These are phyloP conservation scores for Syzygium grande DNA, from an alignment of 345 rosid genomes.

Conservation along the genomic window DNA sequence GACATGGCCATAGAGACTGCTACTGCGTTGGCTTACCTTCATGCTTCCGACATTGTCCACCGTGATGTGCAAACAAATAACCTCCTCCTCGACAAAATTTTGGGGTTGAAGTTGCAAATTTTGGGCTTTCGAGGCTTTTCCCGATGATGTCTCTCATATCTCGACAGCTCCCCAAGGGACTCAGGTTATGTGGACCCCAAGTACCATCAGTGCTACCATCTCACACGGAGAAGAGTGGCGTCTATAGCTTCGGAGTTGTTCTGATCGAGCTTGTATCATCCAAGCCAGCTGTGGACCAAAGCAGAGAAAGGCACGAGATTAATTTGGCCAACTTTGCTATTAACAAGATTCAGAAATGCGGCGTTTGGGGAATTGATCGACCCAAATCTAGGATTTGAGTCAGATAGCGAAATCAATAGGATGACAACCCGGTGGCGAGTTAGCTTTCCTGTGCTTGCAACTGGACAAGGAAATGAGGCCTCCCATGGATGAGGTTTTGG, in stretches of 20 bases:
- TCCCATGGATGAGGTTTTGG: slow-evolving; percentile 2
- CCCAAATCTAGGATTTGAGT: slow-evolving; percentile 1
- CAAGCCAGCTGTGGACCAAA: slow-evolving; percentile 5
- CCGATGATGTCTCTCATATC: slow-evolving; percentile 3
- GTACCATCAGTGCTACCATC: slow-evolving; percentile 4
- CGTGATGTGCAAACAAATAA: slow-evolving; percentile 6
- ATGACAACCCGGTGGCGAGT: not conserved
- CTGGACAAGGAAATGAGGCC: slow-evolving; percentile 6
- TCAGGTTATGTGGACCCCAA: slow-evolving; percentile 11
- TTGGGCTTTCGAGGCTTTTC: slow-evolving; percentile 6
- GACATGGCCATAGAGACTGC: slow-evolving; percentile 6
- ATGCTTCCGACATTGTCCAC: slow-evolving; percentile 4
- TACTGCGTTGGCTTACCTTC: slow-evolving; percentile 3
- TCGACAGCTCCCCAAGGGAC: slow-evolving; percentile 12
- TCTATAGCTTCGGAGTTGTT: slow-evolving; percentile 8
- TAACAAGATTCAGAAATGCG: not conserved
- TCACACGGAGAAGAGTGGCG: slow-evolving; percentile 11
- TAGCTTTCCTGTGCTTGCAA: slow-evolving; percentile 13
- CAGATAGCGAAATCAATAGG: not conserved
- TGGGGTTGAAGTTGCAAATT: slow-evolving; percentile 3
- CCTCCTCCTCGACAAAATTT: slow-evolving; percentile 11
- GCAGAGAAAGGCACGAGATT: slow-evolving; percentile 5
- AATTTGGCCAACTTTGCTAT: slow-evolving; percentile 8
- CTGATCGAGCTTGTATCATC: slow-evolving; percentile 5
- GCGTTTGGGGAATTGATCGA: not conserved